Evolutionary conservation across 208 protist genomes (phyloP).

Genomic region (Porcisia hertigi): DNA sequence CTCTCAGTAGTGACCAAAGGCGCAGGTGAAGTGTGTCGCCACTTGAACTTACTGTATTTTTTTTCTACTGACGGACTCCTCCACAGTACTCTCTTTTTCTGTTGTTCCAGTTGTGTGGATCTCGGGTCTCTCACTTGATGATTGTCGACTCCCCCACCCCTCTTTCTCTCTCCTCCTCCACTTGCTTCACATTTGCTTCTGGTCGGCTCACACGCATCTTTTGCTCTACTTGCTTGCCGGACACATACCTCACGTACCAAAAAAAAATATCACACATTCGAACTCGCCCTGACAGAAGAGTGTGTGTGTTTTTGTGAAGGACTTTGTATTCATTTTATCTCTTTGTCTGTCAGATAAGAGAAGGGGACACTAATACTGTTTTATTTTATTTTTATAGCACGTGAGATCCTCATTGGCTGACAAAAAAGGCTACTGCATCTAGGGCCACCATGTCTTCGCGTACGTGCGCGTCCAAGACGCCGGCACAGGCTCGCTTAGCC

Average conservation of each 20-base stretch:
- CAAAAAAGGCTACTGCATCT: neutral
- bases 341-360: neutral
- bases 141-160: too few relatives aligned
- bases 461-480: slow-evolving; percentile 24
- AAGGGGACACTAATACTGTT: too few relatives aligned
- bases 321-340: slow-evolving; percentile 7
- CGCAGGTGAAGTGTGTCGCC: neutral
- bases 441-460: slow-evolving; percentile 12
- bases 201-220: neutral
- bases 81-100: neutral
- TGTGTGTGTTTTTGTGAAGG: neutral
- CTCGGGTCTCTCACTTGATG: neutral
- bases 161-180: neutral
- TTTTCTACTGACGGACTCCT: neutral
- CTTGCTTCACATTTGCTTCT: neutral
- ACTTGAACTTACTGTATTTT: neutral
- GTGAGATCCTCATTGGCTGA: neutral
- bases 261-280: neutral
- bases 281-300: neutral
- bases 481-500: slow-evolving; percentile 38
- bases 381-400: neutral
- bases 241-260: neutral
- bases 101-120: neutral
- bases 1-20: neutral
- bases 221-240: neutral